Evolutionary conservation across 2,329 filamentous ascomycete genomes (phyloP).

Genomic region (Scedosporium aurantiacum): DNA sequence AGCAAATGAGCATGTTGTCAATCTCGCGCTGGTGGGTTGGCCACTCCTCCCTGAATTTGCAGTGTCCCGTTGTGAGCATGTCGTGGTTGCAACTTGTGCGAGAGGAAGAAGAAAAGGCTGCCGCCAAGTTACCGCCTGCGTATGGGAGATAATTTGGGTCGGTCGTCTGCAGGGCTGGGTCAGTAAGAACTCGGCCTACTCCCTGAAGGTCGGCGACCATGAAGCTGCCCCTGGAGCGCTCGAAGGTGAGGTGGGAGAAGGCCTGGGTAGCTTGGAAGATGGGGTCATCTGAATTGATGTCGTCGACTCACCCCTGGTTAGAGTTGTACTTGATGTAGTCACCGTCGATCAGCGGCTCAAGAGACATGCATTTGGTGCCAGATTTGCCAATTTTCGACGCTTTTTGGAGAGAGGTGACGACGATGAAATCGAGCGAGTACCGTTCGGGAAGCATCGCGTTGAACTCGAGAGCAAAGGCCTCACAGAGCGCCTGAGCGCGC

Average conservation of each 20-base stretch:
- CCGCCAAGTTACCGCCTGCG: constrained; percentile 23
- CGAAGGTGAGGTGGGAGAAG: constrained; percentile 31
- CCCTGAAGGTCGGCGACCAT: constrained; percentile 26
- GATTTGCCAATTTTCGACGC: constrained; percentile 8
- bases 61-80: neutral
- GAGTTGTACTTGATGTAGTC: constrained; percentile 28
- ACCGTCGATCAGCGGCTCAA: constrained; percentile 25
- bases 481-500: constrained; percentile 26
- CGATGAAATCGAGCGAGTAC: constrained; percentile 21
- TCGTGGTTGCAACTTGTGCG: constrained; percentile 20
- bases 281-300: constrained; percentile 12
- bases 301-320: constrained; percentile 20
- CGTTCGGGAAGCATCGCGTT: constrained; percentile 18
- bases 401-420: constrained; percentile 19
- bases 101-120: constrained; percentile 26
- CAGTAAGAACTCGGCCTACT: constrained; percentile 22
- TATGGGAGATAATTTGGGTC: constrained; percentile 22
- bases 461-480: constrained; percentile 29
- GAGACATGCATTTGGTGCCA: constrained; percentile 16
- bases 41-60: constrained; percentile 18
- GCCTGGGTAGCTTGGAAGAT: constrained; percentile 24
- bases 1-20: constrained; percentile 19
- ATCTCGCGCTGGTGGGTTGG: constrained; percentile 13
- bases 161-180: constrained; percentile 25
- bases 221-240: constrained; percentile 24